phyloP scores from a whole-genome alignment of 169 alveolate species.

The Amoebophrya sp. region DNA sequence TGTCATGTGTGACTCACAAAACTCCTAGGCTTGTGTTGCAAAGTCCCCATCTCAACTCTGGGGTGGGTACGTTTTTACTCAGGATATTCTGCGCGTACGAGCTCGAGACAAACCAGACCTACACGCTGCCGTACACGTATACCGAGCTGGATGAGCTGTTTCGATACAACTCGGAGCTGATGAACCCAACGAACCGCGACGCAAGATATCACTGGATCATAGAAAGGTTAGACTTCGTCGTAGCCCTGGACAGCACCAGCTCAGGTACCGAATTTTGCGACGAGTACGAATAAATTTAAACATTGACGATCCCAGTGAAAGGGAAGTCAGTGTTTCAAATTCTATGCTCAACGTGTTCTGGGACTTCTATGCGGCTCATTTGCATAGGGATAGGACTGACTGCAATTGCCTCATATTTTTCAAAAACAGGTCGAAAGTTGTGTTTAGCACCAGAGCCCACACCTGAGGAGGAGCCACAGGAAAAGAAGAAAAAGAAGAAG shows the following conservation, averaged over 20 bases:
- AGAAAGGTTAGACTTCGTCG: slow-evolving; percentile 30
- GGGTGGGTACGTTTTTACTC: background rate
- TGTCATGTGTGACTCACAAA: too few species aligned
- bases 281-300: too few species aligned
- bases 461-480: background rate
- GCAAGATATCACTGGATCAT: slow-evolving; percentile 36
- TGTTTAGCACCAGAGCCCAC: slow-evolving; percentile 37
- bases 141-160: slow-evolving; percentile 34
- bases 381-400: too few species aligned
- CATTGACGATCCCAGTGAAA: too few species aligned
- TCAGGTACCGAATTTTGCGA: background rate
- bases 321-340: too few species aligned
- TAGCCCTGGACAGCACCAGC: background rate
- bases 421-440: background rate
- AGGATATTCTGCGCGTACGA: slow-evolving; percentile 25
- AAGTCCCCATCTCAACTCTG: too few species aligned
- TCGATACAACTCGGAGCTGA: slow-evolving; percentile 34
- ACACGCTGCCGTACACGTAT: slow-evolving; percentile 36
- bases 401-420: too few species aligned
- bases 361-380: too few species aligned
- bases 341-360: too few species aligned
- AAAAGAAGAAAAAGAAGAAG: background rate
- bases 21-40: too few species aligned
- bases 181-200: slow-evolving; percentile 33
- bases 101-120: slow-evolving; percentile 30